Percentiles rank a stretch among this genome's conserved stretches.
Conservation (phyloP, 768 basidiomycete genomes). For the Tephrocybe rancida region DNA sequence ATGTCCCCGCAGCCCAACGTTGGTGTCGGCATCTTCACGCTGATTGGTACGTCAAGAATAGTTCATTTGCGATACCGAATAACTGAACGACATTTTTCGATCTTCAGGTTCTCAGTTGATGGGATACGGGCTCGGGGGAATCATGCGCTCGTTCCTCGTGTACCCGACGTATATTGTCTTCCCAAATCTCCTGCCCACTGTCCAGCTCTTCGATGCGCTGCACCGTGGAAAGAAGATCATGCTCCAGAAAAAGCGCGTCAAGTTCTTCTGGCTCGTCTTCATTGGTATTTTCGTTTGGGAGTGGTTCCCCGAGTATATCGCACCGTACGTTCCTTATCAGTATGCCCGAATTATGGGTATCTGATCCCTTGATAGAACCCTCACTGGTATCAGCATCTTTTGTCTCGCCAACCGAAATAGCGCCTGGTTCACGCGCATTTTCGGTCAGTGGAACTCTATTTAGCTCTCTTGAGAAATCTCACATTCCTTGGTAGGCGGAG, state of each 20-base stretch:
- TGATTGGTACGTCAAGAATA: slow-evolving; percentile 8
- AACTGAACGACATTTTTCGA: not conserved
- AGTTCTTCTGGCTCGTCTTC: slow-evolving; percentile 58
- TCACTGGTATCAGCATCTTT: slow-evolving; percentile 65
- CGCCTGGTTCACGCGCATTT: slow-evolving; percentile 36
- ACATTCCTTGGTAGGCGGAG: slow-evolving; percentile 38
- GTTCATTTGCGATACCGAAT: not conserved
- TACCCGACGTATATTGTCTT: slow-evolving; percentile 47
- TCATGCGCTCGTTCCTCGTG: slow-evolving; percentile 46
- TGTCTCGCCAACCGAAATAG: slow-evolving; percentile 46
- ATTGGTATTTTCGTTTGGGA: slow-evolving; percentile 58
- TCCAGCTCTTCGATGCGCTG: slow-evolving; percentile 44
- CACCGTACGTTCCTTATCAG: slow-evolving; percentile 29
- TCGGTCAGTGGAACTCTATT: slow-evolving; percentile 4
- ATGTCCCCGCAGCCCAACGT: slow-evolving; percentile 35
- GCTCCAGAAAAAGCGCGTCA: slow-evolving; percentile 53
- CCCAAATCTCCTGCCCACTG: slow-evolving; percentile 41
- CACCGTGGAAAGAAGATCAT: slow-evolving; percentile 44
- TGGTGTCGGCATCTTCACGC: slow-evolving; percentile 12
- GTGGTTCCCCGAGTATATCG: slow-evolving; percentile 55
- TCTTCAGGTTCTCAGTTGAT: slow-evolving; percentile 35
- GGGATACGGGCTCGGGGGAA: slow-evolving; percentile 35
- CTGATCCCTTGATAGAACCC: slow-evolving; percentile 29
- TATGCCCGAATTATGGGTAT: not conserved
- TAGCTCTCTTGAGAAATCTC: not conserved